A percentile compares a stretch with the other conserved stretches of the same genome.
Evolutionary conservation across 2,329 filamentous ascomycete genomes (phyloP).

Genomic region (Pleoardoris graminearum): DNA sequence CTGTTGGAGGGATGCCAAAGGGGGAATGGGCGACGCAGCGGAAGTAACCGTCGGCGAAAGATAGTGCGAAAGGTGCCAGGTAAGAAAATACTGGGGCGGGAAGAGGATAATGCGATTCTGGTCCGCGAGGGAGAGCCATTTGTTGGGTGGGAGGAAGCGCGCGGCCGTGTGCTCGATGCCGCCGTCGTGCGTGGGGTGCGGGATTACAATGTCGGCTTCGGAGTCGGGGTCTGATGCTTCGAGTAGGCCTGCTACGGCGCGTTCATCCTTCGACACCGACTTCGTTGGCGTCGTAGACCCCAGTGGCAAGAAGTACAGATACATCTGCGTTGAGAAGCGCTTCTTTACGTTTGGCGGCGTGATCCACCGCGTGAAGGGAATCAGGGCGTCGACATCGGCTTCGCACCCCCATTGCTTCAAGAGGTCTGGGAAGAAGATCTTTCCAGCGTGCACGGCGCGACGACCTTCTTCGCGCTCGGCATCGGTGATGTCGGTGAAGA

Average conservation of each 20-base stretch:
- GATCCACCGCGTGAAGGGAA: slow-evolving; percentile 90
- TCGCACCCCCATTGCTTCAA: slow-evolving; percentile 59
- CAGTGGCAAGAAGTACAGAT: slow-evolving; percentile 82
- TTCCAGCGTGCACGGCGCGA: slow-evolving; percentile 67
- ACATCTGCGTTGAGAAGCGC: slow-evolving; percentile 96
- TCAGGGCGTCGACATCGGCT: slow-evolving; percentile 68
- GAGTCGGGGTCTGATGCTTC: slow-evolving; percentile 16
- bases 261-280: background rate
- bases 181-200: slow-evolving; percentile 72
- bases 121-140: slow-evolving; percentile 69
- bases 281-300: slow-evolving; percentile 36
- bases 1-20: slow-evolving; percentile 46
- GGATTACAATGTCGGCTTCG: slow-evolving; percentile 60
- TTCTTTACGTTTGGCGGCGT: slow-evolving; percentile 74
- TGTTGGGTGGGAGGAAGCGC: slow-evolving; percentile 69
- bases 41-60: slow-evolving; percentile 47
- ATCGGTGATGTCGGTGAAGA: slow-evolving; percentile 64
- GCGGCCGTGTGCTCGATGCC: slow-evolving; percentile 74
- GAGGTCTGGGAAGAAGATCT: slow-evolving; percentile 70
- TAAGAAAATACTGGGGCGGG: slow-evolving; percentile 82
- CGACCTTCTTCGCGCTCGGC: slow-evolving; percentile 67
- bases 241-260: slow-evolving; percentile 35
- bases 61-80: slow-evolving; percentile 61
- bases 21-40: slow-evolving; percentile 25
- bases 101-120: slow-evolving; percentile 77